phyloP scores from a whole-genome alignment of 2,329 filamentous ascomycete genomes.

The Ophiostoma ulmi region DNA sequence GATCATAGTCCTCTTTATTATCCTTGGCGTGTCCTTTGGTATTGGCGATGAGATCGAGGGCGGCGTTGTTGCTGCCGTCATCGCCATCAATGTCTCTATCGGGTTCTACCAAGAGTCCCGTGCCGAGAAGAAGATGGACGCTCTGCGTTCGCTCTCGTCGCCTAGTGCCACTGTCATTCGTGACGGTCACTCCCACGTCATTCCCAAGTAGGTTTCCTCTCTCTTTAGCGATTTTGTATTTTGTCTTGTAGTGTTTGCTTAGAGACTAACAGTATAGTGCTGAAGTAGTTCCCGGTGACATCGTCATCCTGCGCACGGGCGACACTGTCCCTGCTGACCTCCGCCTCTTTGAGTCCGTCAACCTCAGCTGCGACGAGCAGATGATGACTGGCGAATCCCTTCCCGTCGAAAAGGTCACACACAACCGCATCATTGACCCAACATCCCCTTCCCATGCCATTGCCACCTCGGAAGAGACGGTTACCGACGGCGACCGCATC shows the following conservation, averaged over 20 bases:
- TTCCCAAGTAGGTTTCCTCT: conserved; percentile 52
- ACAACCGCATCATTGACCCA: conserved; percentile 43
- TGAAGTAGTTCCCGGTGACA: conserved; percentile 66
- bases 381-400: conserved; percentile 72
- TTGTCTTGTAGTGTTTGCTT: conserved; percentile 29
- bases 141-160: conserved; percentile 55
- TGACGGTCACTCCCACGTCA: conserved; percentile 53
- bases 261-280: conserved; percentile 37
- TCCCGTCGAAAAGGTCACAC: conserved; percentile 61
- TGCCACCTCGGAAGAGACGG: conserved; percentile 43
- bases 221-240: background rate
- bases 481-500: conserved; percentile 64
- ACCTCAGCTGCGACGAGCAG: conserved; percentile 73
- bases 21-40: conserved; percentile 66
- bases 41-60: conserved; percentile 47
- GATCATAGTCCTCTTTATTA: conserved; percentile 64
- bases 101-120: conserved; percentile 62
- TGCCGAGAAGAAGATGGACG: conserved; percentile 63
- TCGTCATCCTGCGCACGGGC: conserved; percentile 62
- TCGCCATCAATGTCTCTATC: conserved; percentile 61
- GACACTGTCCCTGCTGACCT: conserved; percentile 72
- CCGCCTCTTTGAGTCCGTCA: conserved; percentile 67
- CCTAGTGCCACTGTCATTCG: conserved; percentile 59
- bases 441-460: conserved; percentile 43
- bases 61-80: conserved; percentile 35